Evolutionary conservation across 176 grass and related monocot species (phyloP), one percentile per base, ranked within the genome.

Genomic region (Musa itinerans): DNA sequence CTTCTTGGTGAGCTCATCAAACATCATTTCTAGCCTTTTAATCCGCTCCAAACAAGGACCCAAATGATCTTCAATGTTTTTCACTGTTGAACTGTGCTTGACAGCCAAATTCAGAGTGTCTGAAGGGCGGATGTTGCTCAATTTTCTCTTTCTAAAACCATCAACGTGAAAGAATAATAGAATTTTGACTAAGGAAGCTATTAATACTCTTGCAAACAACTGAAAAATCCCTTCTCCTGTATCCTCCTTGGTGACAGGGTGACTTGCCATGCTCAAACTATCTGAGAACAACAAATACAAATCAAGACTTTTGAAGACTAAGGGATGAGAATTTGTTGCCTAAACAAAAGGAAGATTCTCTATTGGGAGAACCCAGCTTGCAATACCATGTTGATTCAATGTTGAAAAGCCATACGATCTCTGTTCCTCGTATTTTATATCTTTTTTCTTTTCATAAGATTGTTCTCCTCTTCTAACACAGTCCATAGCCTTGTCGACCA

Each of bases 401-500:
- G 63, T 34, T 77, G 76, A 70, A 72, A 58, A 61, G 16, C 54
- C 67, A 56, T 76, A 13, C 17, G 74, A 70, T 74, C 71, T 68
- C 0, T 16, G 53, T 51, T 34, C 52, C 26, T 83, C 78, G 52
- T 74, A 63, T 89, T 78, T 89, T 71, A 81, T 52, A 83, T 87
- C 68, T 7, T 54, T 17, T 66, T 53, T 59, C 17, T 9, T 83
- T 89, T 81, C 89, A 80, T 86, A 70, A 23, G 68, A 71, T 64
- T 66, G 65, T n/a, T 80, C 52, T 86, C 51, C 85, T 80, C 90
- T 82, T 73, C 76, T 78, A 77, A 90, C 94, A 64, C 92, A 98
- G 77, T 98, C 94, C 16, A 98, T 80, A 16, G 81, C 80, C 78
- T 98, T 98, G 78, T 98, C 94, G 59, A 98, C 94, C 12, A 98